phyloP scores from a whole-genome alignment of 352 stramenopile species.

The Globisporangium spinosum region DNA sequence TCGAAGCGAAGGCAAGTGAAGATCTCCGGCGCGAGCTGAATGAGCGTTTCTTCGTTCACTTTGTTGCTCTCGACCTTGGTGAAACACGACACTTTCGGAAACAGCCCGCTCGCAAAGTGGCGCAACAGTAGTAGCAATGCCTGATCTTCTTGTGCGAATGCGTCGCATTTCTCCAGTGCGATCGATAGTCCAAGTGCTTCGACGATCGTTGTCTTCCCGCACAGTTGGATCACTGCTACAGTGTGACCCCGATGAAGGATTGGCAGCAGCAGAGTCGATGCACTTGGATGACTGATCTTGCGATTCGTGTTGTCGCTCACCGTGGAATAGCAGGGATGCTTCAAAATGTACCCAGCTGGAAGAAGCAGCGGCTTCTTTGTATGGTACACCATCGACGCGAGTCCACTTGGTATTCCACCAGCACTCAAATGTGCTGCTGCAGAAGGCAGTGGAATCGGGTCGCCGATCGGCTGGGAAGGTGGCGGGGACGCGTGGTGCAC shows the following conservation, averaged over 20 bases:
- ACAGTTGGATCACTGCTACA: conserved; percentile 58
- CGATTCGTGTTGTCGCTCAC: conserved; percentile 61
- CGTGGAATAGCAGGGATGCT: conserved; percentile 49
- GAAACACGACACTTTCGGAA: conserved; percentile 74
- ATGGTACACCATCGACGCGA: conserved; percentile 68
- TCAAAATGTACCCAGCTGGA: conserved; percentile 37
- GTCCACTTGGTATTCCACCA: conserved; percentile 30
- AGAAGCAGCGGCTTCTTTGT: conserved; percentile 62
- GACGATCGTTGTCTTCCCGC: conserved; percentile 56
- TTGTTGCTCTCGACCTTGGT: conserved; percentile 81
- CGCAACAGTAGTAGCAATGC: conserved; percentile 42
- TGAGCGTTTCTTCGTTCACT: conserved; percentile 74
- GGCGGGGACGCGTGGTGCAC: background rate
- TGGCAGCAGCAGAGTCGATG: conserved; percentile 58
- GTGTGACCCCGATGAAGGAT: conserved; percentile 34
- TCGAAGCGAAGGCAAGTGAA: conserved; percentile 81
- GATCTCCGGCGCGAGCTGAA: conserved; percentile 69
- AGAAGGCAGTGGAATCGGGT: background rate
- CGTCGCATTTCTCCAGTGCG: conserved; percentile 50
- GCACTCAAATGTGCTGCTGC: background rate
- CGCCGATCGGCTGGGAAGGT: background rate
- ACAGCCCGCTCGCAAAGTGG: conserved; percentile 58
- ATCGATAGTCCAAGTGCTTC: conserved; percentile 58
- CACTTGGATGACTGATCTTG: conserved; percentile 46
- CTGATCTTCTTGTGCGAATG: conserved; percentile 63